Evolutionary conservation across 306 rosid species (phyloP).

Genomic region (Quercus engelmannii): DNA sequence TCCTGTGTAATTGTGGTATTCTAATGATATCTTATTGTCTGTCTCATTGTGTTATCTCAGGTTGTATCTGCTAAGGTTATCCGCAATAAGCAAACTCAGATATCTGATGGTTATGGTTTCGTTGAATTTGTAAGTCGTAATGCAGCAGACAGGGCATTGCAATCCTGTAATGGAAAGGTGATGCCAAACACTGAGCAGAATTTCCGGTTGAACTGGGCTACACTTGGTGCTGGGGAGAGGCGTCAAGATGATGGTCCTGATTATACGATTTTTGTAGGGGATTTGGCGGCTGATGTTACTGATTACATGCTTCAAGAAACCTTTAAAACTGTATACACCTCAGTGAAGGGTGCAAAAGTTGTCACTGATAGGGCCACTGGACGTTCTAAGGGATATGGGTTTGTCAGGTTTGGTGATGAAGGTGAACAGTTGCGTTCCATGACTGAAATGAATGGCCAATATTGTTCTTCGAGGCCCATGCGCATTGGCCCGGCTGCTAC

Average conservation of each 20-base stretch:
- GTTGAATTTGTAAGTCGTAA: constrained; percentile 46
- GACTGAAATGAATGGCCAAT: constrained; percentile 64
- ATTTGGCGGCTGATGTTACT: constrained; percentile 66
- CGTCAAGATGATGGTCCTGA: constrained; percentile 67
- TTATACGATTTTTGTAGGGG: constrained; percentile 57
- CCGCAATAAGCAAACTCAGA: constrained; percentile 49
- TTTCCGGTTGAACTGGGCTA: constrained; percentile 68
- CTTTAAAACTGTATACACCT: constrained; percentile 36
- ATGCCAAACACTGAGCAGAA: constrained; percentile 60
- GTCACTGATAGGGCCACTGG: constrained; percentile 66
- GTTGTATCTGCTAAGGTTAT: constrained; percentile 48
- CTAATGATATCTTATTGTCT: neutral
- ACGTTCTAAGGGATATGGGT: constrained; percentile 68
- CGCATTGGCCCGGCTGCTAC: constrained; percentile 64
- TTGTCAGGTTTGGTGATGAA: constrained; percentile 62
- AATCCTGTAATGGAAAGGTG: constrained; percentile 40
- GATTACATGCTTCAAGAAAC: constrained; percentile 62
- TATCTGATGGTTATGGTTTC: constrained; percentile 64
- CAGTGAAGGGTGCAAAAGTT: constrained; percentile 67
- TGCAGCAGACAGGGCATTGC: constrained; percentile 47
- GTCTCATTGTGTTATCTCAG: constrained; percentile 17
- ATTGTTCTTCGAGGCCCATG: constrained; percentile 66
- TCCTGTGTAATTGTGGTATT: neutral
- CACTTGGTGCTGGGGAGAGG: constrained; percentile 65
- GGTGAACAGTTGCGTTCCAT: constrained; percentile 53